Percentiles rank a stretch among this genome's conserved stretches.
These are phyloP conservation scores for Prototheca cutis DNA, from an alignment of 163 green algal genomes.

Conservation along the genomic window DNA sequence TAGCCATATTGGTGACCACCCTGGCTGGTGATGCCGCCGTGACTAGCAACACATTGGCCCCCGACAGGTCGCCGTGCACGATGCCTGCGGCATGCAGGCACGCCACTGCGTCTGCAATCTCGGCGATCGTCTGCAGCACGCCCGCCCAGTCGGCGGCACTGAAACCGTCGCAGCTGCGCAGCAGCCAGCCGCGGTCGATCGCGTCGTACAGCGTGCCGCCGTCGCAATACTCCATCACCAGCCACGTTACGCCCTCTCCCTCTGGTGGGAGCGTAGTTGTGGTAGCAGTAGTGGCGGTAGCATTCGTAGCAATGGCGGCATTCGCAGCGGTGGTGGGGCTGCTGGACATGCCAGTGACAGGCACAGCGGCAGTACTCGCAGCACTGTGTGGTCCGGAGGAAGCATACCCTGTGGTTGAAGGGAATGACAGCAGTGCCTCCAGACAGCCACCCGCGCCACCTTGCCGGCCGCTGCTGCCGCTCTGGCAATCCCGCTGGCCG, in stretches of 20 bases:
- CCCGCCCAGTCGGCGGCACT: not conserved
- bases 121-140: slow-evolving; percentile 4
- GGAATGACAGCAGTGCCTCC: too few relatives aligned
- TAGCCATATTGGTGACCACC: too few relatives aligned
- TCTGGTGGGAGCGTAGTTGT: too few relatives aligned
- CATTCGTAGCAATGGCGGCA: too few relatives aligned
- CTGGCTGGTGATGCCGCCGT: not conserved
- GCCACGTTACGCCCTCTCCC: slow-evolving; percentile 12
- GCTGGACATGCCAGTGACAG: too few relatives aligned
- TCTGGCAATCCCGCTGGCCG: too few relatives aligned
- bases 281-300: too few relatives aligned
- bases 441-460: not conserved
- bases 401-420: too few relatives aligned
- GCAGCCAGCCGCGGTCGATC: slow-evolving; percentile 8
- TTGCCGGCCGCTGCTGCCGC: too few relatives aligned
- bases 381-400: too few relatives aligned
- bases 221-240: slow-evolving; percentile 21
- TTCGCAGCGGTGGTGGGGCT: too few relatives aligned
- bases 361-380: too few relatives aligned
- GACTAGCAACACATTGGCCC: slow-evolving; percentile 22
- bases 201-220: slow-evolving; percentile 14
- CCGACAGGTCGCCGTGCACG: slow-evolving; percentile 52
- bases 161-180: not conserved
- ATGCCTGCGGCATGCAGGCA: slow-evolving; percentile 48
- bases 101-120: slow-evolving; percentile 37